Percentiles rank a stretch among this genome's conserved stretches.
phyloP scores from a whole-genome alignment of 176 grass and related monocot genomes.

The Triticum aestivum region IWGSC_CS_RefSeq_v2.1 NC_057808.1:391920105-391920604 shows the following conservation, averaged over 20 bases:
- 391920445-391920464: not conserved
- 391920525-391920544: constrained; percentile 18
- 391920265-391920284: not conserved
- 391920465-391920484: not conserved
- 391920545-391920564: not conserved
- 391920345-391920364: constrained; percentile 9
- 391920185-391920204: constrained; percentile 20
- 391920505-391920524: not conserved
- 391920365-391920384: constrained; percentile 17
- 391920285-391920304: constrained; percentile 15
- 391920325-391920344: constrained; percentile 12
- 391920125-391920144: too few species aligned
- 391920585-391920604: constrained; percentile 10
- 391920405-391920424: not conserved
- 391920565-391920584: not conserved
- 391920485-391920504: not conserved
- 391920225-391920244: constrained; percentile 29
- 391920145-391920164: not conserved
- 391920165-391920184: constrained; percentile 19
- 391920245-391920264: not conserved
- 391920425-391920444: constrained; percentile 30
- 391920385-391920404: not conserved
- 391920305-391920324: not conserved
- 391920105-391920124: too few species aligned
- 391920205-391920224: constrained; percentile 52